Percentiles rank a stretch among this genome's conserved stretches.
phyloP scores from a whole-genome alignment of 2,329 filamentous ascomycete genomes.

The Fusarium algeriense region DNA sequence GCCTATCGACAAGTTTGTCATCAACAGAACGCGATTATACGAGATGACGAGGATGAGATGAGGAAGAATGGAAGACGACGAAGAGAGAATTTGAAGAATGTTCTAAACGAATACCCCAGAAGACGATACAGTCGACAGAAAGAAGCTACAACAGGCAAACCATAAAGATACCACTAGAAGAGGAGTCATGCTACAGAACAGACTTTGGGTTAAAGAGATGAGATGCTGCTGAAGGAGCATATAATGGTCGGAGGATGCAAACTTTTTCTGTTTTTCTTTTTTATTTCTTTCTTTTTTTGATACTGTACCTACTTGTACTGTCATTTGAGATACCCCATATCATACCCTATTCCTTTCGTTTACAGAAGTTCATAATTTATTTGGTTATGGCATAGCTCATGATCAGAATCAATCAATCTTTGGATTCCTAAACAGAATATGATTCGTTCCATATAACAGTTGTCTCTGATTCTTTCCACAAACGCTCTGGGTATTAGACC shows the following conservation, averaged over 20 bases:
- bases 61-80: constrained; percentile 6
- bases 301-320: constrained; percentile 41
- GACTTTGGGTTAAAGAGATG: constrained; percentile 20
- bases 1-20: background rate
- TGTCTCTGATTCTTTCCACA: background rate
- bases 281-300: constrained; percentile 25
- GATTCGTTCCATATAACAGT: background rate
- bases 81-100: constrained; percentile 19
- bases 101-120: constrained; percentile 21
- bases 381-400: constrained; percentile 24
- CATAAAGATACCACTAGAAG: constrained; percentile 38
- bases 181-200: constrained; percentile 26
- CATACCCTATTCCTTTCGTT: constrained; percentile 41
- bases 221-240: constrained; percentile 9
- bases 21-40: background rate
- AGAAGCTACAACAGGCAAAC: constrained; percentile 24
- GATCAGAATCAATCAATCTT: constrained; percentile 24
- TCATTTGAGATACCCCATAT: constrained; percentile 48
- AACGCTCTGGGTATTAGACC: constrained; percentile 10
- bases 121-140: constrained; percentile 15
- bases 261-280: constrained; percentile 12
- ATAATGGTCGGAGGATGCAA: constrained; percentile 39
- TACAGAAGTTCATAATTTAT: constrained; percentile 40
- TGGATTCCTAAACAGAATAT: background rate
- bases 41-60: constrained; percentile 7